Base-by-base conservation (phyloP, 2,329 filamentous ascomycete genomes). In the Clarireedia paspali region DNA sequence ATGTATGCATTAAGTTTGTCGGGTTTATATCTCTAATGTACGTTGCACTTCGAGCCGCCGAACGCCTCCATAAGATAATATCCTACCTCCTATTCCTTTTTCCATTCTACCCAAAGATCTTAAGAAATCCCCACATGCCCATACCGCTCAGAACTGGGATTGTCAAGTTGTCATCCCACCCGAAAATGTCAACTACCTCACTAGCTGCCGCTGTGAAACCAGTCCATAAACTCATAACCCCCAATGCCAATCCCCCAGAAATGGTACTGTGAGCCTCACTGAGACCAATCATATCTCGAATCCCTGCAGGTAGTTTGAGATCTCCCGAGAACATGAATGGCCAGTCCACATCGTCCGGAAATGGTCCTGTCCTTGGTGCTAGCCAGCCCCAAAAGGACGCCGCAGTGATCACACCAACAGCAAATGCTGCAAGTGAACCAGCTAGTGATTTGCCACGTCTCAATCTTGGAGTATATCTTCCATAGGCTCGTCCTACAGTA, bases 151-250 rank as follows among this genome's bases (percentile, higher is more conserved):
- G 77, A 26, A 95, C 84, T 2, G 94, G 94, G 71, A 99, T 99
- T 50, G 92, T 97, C 65, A 99, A 76, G 72, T 99, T 99, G 73
- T 99, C 94, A 68, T 99, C 94, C 88, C 90, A 91, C 48, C 91
- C 89, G 70, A 91, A 96, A 0, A 97, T 68, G 73, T 99, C 91
- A 47, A 96, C 79, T 15, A 92, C 87, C 73, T 99, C 94, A 67
- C 91, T 96, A 46, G 85, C 84, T 56, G 91, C 89, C 44, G 91
- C 94, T 53, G 92, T 83, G 45, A 97, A 73, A n/a, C 94, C 94
- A 6, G 91, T 91, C 74, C 88, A 89, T 40, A 96, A 62, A 68
- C 90, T 89, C 82, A 97, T 84, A 57, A 89, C 75, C 4, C 83
- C 86, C 38, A 97, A 76, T 1, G 94, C 94, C 59, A 86, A 64